These are phyloP conservation scores for Volvox carteri DNA, from an alignment of 163 green algal species.

Conservation along the genomic window DNA sequence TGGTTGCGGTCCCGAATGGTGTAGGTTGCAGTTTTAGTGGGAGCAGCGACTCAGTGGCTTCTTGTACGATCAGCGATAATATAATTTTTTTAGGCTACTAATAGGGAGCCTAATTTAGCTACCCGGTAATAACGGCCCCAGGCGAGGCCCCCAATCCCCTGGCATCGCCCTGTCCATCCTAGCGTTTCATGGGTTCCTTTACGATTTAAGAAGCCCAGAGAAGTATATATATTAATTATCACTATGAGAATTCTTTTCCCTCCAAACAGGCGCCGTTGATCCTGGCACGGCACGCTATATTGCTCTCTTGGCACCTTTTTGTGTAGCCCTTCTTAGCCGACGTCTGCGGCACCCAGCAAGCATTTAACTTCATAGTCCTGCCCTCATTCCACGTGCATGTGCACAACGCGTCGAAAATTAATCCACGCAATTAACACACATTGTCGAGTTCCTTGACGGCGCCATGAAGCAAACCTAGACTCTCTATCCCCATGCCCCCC, in stretches of 20 bases:
- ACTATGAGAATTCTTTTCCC: too few species aligned
- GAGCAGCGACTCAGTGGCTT: background rate
- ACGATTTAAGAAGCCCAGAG: background rate
- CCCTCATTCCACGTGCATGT: background rate
- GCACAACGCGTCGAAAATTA: background rate
- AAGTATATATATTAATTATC: background rate
- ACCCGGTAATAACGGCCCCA: background rate
- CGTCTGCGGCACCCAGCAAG: too few species aligned
- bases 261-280: background rate
- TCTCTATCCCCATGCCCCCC: background rate
- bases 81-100: background rate
- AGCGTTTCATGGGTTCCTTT: background rate
- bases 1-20: background rate
- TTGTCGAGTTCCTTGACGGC: too few species aligned
- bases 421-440: background rate
- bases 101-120: background rate
- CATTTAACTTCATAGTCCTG: background rate
- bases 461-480: too few species aligned
- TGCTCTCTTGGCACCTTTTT: background rate
- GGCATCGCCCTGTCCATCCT: too few species aligned
- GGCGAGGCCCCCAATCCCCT: background rate
- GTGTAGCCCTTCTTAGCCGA: too few species aligned
- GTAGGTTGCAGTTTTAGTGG: background rate
- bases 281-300: background rate
- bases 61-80: background rate